phyloP scores from a whole-genome alignment of 805 yeast species.

The Wickerhamomyces rabaulensis region DNA sequence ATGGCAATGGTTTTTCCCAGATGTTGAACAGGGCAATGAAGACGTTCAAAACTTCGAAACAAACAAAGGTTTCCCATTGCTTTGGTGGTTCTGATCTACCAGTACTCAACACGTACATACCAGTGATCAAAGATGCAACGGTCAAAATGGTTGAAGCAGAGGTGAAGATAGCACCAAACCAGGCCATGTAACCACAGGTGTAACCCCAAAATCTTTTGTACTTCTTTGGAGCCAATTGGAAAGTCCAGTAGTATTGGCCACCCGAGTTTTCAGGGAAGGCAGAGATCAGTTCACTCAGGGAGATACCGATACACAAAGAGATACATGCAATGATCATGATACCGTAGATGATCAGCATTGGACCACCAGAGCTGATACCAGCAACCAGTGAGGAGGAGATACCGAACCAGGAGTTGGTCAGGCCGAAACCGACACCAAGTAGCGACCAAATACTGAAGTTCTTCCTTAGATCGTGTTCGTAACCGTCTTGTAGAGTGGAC shows the following conservation, averaged over 20 bases:
- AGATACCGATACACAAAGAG: constrained; percentile 40
- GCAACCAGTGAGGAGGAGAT: constrained; percentile 50
- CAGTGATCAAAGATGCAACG: constrained; percentile 44
- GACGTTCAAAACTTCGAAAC: constrained; percentile 39
- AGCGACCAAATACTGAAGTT: constrained; percentile 39
- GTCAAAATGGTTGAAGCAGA: constrained; percentile 53
- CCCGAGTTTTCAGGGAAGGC: constrained; percentile 49
- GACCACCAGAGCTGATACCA: constrained; percentile 52
- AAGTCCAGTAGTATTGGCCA: constrained; percentile 55
- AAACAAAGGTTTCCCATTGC: constrained; percentile 49
- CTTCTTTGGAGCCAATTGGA: constrained; percentile 40
- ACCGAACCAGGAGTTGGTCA: constrained; percentile 58
- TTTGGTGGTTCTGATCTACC: constrained; percentile 29
- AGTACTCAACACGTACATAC: constrained; percentile 37
- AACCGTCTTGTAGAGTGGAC: constrained; percentile 9
- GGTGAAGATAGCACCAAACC: constrained; percentile 58
- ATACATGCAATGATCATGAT: constrained; percentile 44
- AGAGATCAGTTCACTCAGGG: constrained; percentile 45
- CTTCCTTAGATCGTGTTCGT: constrained; percentile 14
- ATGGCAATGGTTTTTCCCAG: constrained; percentile 45
- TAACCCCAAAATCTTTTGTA: constrained; percentile 36
- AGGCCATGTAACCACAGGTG: constrained; percentile 52
- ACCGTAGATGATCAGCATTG: constrained; percentile 51
- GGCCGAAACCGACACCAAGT: constrained; percentile 52
- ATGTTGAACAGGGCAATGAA: constrained; percentile 39